Evolutionary conservation across 116 monocot species (phyloP).

Genomic region (Papilionanthe hybrid): DNA sequence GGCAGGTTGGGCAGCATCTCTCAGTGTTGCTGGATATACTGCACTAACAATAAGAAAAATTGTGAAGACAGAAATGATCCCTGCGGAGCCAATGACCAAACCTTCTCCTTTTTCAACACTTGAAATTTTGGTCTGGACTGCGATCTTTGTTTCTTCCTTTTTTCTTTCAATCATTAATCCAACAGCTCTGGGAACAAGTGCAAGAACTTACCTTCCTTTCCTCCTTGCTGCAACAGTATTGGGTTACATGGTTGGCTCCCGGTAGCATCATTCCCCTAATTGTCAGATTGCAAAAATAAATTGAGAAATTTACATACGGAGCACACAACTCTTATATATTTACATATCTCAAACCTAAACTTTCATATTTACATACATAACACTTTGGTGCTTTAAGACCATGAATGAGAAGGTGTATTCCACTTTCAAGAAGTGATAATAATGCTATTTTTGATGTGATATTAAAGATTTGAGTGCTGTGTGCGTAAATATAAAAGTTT

Average conservation of each 20-base stretch:
- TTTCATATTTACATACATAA: too few relatives aligned
- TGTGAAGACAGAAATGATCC: constrained; percentile 83
- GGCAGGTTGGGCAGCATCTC: constrained; percentile 92
- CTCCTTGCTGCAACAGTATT: constrained; percentile 82
- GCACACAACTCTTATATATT: too few relatives aligned
- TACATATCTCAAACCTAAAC: too few relatives aligned
- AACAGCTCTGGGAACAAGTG: constrained; percentile 78
- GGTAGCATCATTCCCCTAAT: constrained; percentile 50
- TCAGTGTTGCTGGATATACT: constrained; percentile 84
- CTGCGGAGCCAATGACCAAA: constrained; percentile 85
- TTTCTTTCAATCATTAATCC: constrained; percentile 51
- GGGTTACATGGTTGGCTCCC: constrained; percentile 85
- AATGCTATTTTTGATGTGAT: too few relatives aligned
- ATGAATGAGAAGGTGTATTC: too few relatives aligned
- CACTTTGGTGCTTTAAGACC: too few relatives aligned
- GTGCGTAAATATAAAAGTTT: too few relatives aligned
- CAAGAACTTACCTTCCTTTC: constrained; percentile 83
- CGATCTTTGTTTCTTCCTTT: constrained; percentile 62
- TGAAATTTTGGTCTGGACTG: constrained; percentile 70
- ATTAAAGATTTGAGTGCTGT: too few relatives aligned
- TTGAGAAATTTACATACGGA: too few relatives aligned
- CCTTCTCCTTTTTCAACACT: constrained; percentile 67
- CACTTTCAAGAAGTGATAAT: too few relatives aligned
- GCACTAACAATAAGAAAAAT: constrained; percentile 76
- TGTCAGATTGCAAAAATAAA: neutral